These are phyloP conservation scores for Pelagomonas calceolata DNA, from an alignment of 108 stramenopile species.

Conservation along the genomic window DNA sequence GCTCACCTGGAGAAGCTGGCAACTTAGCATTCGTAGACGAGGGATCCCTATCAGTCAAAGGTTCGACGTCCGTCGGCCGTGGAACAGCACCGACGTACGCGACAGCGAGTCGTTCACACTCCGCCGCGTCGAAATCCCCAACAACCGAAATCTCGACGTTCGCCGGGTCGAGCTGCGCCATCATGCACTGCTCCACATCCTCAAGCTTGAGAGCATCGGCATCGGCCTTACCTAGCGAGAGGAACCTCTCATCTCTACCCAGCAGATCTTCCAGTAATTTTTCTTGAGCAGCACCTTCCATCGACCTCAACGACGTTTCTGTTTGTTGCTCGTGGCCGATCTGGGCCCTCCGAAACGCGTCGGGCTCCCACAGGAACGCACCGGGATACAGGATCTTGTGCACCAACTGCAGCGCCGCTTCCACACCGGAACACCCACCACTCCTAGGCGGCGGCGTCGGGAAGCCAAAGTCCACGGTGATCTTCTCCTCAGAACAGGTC, in stretches of 20 bases:
- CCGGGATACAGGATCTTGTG: conserved; percentile 70
- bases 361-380: conserved; percentile 84
- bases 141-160: conserved; percentile 79
- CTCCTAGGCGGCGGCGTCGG: conserved; percentile 84
- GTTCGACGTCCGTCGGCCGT: conserved; percentile 21
- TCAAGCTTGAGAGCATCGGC: conserved; percentile 70
- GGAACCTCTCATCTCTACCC: conserved; percentile 38
- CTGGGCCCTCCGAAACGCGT: conserved; percentile 74
- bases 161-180: conserved; percentile 70
- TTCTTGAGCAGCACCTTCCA: conserved; percentile 32
- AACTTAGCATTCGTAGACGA: no score
- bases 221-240: conserved; percentile 69
- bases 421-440: conserved; percentile 77
- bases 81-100: conserved; percentile 89
- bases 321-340: neutral
- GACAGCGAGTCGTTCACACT: conserved; percentile 74
- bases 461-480: conserved; percentile 83
- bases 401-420: conserved; percentile 80
- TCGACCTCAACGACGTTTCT: conserved; percentile 21
- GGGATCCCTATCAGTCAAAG: neutral
- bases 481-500: conserved; percentile 79
- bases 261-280: conserved; percentile 15
- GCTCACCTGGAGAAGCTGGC: neutral
- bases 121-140: conserved; percentile 86
- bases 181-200: conserved; percentile 72